Evolutionary conservation across 2,329 filamentous ascomycete species (phyloP).

Genomic region (Exophiala dermatitidis): DNA sequence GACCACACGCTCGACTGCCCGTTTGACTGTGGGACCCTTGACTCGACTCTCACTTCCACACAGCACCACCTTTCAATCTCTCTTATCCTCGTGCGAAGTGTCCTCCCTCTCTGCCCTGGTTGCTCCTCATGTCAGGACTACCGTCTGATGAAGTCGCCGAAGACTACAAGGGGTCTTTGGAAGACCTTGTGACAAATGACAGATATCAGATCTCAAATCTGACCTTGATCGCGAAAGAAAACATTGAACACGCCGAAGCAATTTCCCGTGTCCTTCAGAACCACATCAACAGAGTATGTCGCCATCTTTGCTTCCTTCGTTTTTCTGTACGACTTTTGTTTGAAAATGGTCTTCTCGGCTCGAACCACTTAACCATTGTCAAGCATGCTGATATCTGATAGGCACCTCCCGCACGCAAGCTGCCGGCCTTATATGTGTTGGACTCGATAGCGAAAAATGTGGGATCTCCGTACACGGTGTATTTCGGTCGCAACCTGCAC

Average conservation of each 20-base stretch:
- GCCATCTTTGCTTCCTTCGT: neutral
- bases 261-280: conserved; percentile 86
- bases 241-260: conserved; percentile 87
- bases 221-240: conserved; percentile 95
- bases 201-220: conserved; percentile 94
- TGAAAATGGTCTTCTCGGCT: conserved; percentile 20
- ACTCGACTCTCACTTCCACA: conserved; percentile 8
- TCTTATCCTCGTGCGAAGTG: conserved; percentile 11
- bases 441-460: conserved; percentile 99
- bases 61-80: conserved; percentile 7
- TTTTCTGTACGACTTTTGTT: conserved; percentile 26
- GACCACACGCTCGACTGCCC: conserved; percentile 9
- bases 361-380: neutral
- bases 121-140: conserved; percentile 55
- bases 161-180: conserved; percentile 87
- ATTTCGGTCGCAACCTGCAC: conserved; percentile 85
- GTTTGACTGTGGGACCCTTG: conserved; percentile 15
- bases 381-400: conserved; percentile 37
- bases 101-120: conserved; percentile 13
- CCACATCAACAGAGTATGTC: conserved; percentile 88
- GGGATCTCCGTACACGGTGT: conserved; percentile 92
- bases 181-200: conserved; percentile 85
- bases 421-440: conserved; percentile 93
- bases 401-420: conserved; percentile 80
- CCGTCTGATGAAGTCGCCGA: conserved; percentile 79